phyloP scores from a whole-genome alignment of 441 rosid species.

The Bruguiera hainesii region DNA sequence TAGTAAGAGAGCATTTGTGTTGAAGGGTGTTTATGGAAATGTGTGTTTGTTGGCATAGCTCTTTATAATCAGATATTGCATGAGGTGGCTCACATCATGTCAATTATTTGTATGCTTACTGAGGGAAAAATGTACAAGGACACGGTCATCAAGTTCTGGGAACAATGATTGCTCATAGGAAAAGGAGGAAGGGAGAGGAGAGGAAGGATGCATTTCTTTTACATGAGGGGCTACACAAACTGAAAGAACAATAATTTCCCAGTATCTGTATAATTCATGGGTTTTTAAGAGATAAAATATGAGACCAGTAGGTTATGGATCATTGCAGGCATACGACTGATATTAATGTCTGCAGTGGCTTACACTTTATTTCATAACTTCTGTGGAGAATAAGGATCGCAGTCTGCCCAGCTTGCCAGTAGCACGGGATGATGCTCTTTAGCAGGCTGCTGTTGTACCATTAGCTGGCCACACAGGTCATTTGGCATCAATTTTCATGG shows the following conservation, averaged over 20 bases:
- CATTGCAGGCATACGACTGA: neutral
- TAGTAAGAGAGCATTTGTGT: neutral
- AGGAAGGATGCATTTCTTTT: too few relatives aligned
- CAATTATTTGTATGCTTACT: neutral
- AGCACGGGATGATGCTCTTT: neutral
- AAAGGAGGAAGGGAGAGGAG: too few relatives aligned
- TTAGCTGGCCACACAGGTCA: neutral
- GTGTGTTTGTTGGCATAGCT: neutral
- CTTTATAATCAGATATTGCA: neutral
- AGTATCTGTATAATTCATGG: too few relatives aligned
- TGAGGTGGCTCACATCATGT: neutral
- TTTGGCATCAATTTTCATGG: neutral
- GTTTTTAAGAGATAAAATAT: too few relatives aligned
- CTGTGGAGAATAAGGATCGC: neutral
- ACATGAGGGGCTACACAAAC: too few relatives aligned
- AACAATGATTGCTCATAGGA: too few relatives aligned
- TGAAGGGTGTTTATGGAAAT: neutral
- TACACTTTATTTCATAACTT: neutral
- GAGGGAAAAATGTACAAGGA: neutral
- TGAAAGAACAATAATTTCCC: too few relatives aligned
- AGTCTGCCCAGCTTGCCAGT: too few relatives aligned
- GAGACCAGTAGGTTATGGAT: neutral
- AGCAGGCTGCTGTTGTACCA: neutral
- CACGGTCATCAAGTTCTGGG: neutral
- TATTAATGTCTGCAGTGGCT: too few relatives aligned